Evolutionary conservation across 805 yeast genomes (phyloP).

Genomic region (Nakazawaea holstii): DNA sequence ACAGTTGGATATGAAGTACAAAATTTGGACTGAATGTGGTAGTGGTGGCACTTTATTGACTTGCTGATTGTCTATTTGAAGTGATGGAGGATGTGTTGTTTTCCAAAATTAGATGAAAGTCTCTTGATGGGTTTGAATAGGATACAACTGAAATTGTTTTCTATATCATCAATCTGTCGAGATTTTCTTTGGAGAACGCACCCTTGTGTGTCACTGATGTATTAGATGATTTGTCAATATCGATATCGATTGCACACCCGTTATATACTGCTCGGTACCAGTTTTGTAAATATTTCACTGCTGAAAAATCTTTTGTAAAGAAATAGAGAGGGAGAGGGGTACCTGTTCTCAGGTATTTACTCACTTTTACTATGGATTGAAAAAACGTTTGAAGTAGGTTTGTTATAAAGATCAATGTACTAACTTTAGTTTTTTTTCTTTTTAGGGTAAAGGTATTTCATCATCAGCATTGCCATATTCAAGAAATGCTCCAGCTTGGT

Average conservation of each 20-base stretch:
- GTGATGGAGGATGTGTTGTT: not conserved
- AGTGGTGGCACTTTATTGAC: conserved; percentile 12
- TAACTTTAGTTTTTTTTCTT: conserved; percentile 28
- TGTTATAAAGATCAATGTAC: conserved; percentile 24
- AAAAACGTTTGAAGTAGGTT: conserved; percentile 16
- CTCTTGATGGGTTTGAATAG: too few relatives aligned
- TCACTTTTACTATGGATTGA: conserved; percentile 20
- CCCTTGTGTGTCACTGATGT: too few relatives aligned
- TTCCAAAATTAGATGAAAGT: not conserved
- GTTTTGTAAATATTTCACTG: conserved; percentile 28
- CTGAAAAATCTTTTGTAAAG: conserved; percentile 3
- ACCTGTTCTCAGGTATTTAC: not conserved
- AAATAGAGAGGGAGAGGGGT: conserved; percentile 5
- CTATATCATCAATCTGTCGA: too few relatives aligned
- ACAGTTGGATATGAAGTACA: conserved; percentile 14
- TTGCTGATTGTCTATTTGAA: not conserved
- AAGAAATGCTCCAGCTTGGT: conserved; percentile 98
- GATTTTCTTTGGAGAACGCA: too few relatives aligned
- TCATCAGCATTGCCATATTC: conserved; percentile 99
- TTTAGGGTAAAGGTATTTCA: conserved; percentile 97
- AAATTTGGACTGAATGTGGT: conserved; percentile 29
- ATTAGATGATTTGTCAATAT: not conserved
- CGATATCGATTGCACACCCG: not conserved
- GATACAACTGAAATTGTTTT: too few relatives aligned
- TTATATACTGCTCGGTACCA: conserved; percentile 44